Evolutionary conservation across 305 asterid species (phyloP).

Genomic region (Vinca major): DNA sequence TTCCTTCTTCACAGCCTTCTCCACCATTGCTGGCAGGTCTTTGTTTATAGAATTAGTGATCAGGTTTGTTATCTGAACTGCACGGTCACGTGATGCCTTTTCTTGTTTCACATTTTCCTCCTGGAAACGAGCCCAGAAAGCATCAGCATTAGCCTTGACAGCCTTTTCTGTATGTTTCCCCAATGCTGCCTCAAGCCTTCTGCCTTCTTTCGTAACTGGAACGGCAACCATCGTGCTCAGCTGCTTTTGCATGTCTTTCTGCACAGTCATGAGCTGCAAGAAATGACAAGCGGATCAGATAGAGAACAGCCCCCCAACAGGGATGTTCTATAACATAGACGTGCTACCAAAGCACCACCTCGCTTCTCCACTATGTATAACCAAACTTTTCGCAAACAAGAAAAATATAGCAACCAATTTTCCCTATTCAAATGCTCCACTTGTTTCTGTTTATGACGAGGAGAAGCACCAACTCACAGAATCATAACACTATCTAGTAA

Average conservation of each 20-base stretch:
- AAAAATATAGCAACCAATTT: background rate
- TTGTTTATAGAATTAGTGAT: slow-evolving; percentile 53
- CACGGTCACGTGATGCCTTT: slow-evolving; percentile 54
- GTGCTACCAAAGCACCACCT: background rate
- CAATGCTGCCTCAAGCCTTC: slow-evolving; percentile 66
- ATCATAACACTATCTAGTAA: background rate
- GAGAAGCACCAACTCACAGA: background rate
- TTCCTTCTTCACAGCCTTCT: slow-evolving; percentile 69
- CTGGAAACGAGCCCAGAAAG: slow-evolving; percentile 73
- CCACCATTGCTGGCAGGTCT: slow-evolving; percentile 62
- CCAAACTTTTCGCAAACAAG: background rate
- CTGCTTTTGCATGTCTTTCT: slow-evolving; percentile 80
- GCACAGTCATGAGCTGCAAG: slow-evolving; percentile 47
- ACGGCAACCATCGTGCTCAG: slow-evolving; percentile 43
- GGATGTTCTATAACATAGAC: background rate
- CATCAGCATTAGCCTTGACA: slow-evolving; percentile 68
- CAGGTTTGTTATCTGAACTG: slow-evolving; percentile 47
- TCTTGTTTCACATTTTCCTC: slow-evolving; percentile 79
- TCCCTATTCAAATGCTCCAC: background rate
- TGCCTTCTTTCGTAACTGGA: slow-evolving; percentile 71
- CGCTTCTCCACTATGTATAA: background rate
- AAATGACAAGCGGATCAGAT: slow-evolving; percentile 14
- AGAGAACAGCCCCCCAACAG: background rate
- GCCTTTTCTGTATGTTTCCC: slow-evolving; percentile 64
- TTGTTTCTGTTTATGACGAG: background rate